Base-by-base conservation (phyloP, 2,329 filamentous ascomycete genomes). In the Lasiodiplodia hormozganensis region DNA sequence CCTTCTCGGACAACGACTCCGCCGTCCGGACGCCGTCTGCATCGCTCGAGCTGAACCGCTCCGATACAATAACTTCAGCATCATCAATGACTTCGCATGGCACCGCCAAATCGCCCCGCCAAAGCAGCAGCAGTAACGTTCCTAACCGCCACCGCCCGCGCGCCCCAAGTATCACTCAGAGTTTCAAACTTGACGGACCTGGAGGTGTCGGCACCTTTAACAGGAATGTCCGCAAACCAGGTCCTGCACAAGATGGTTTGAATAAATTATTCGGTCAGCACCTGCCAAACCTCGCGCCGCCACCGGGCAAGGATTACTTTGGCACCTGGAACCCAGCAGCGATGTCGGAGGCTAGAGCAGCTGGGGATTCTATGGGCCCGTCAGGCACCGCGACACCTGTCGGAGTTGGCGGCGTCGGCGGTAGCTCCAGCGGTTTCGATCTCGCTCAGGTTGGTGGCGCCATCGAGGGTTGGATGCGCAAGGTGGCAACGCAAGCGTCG, bases 391-490 rank as follows among this genome's bases (percentile, higher is more conserved):
- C 51, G 12, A 68, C 67, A 10, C 67, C 67, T 14, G 65, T 68
- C 16, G 67, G 67, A 21, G 76, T 53, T 31, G 60, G 68, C 31
- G 64, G 68, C 38, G 53, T 68, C 4, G 65, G 62, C 38, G 56
- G 68, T 23, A 62, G 69, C 16, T 51, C 62, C 28, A 74, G 76
- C 7, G 77, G 78, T 21, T 70, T 85, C 25, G 82, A 84, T 8
- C 82, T 98, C 2, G 94, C 97, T 74, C 92, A 94, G 71, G 90
- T 97, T 11, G 94, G 94, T 1, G 91, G 93, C 6, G 91, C 92
- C 2, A 90, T 98, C 36, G 96, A 98, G 80, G 91, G 90, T 1
- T 99, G 96, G 94, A 84, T 98, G 69, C 86, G 94, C 70, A 93
- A 93, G 70, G 89, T 97, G 47, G 93, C 93, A 69, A 84, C 86